Percentiles rank a stretch among this genome's conserved stretches.
phyloP scores from a whole-genome alignment of 75 land plant species.

The Cunninghamia lanceolata region DNA sequence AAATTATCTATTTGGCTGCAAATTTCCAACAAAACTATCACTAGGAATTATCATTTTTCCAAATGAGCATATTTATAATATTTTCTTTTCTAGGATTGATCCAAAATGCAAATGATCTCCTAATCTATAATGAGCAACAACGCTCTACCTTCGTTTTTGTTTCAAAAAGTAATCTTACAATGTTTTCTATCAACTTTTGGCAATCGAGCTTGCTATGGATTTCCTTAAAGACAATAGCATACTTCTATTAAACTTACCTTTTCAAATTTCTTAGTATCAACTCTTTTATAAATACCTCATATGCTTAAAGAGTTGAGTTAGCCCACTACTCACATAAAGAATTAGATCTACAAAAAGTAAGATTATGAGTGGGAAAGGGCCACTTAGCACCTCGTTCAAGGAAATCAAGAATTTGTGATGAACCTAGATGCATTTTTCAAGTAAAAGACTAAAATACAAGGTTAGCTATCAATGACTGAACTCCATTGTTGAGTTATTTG shows the following conservation, averaged over 20 bases:
- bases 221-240: neutral
- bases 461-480: slow-evolving; percentile 59
- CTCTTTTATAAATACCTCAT: slow-evolving; percentile 59
- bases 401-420: slow-evolving; percentile 69
- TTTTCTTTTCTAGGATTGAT: neutral
- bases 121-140: neutral
- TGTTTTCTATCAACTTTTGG: neutral
- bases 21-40: no score
- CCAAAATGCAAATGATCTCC: neutral
- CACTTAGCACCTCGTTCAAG: slow-evolving; percentile 67
- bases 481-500: slow-evolving; percentile 66
- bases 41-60: neutral
- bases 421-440: slow-evolving; percentile 76
- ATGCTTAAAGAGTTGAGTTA: slow-evolving; percentile 65
- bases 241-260: slow-evolving; percentile 21
- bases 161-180: neutral
- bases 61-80: neutral
- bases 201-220: neutral
- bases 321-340: slow-evolving; percentile 80
- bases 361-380: slow-evolving; percentile 72
- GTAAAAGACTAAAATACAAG: slow-evolving; percentile 84
- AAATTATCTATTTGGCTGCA: no score
- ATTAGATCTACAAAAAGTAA: slow-evolving; percentile 67
- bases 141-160: neutral
- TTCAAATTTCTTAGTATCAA: slow-evolving; percentile 51